Evolutionary conservation across 805 yeast species (phyloP), one percentile per base, ranked within the genome.

Genomic region (Ogataea zsoltii): DNA sequence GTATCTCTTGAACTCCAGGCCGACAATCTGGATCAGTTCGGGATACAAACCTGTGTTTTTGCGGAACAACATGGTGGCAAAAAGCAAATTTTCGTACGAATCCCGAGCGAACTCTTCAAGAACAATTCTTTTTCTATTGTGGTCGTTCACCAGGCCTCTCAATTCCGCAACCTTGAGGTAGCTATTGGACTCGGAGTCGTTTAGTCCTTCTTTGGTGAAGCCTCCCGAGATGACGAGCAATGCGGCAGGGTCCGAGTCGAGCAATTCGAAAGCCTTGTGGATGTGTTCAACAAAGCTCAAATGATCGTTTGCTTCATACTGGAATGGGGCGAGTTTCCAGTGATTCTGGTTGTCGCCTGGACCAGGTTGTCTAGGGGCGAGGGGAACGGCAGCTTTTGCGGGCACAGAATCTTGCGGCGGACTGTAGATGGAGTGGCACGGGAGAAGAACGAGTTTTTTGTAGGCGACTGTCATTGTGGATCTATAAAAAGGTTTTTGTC

Each of bases 71-170:
- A 76, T 69, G 2, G 84, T 52, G 51, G 85, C 79, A 61, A 79
- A 85, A 2, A 85, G 48, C 5, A 87, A 76, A 61, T 88, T 88
- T 58, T 88, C 95, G 58, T 83, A 83, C 1, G 94, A 85, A 62
- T 88, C 96, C 32, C 88, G 66, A 0, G 96, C 89, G 60, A 63
- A 83, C 53, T 85, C 91, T 57, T 88, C 96, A 1, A 81, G 65
- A 5, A 69, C 49, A 0, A 83, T 63, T 38, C 69, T 38, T 39
- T 55, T 17, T 4, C 19, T 31, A 30, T 47, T 21, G 16, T 37
- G 38, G 26, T 32, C n/a, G 17, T 25, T 35, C 32, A 44, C 51
- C 46, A 50, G 39, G 9, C 62, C 68, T 39, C 79, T 51, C 12
- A 63, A 58, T 29, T 55, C 33, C 1, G 79, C 75, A 16, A 82